Evolutionary conservation across 73 alveolate genomes (phyloP), one percentile per base, ranked within the genome.

Genomic region (Blepharisma stoltei): DNA sequence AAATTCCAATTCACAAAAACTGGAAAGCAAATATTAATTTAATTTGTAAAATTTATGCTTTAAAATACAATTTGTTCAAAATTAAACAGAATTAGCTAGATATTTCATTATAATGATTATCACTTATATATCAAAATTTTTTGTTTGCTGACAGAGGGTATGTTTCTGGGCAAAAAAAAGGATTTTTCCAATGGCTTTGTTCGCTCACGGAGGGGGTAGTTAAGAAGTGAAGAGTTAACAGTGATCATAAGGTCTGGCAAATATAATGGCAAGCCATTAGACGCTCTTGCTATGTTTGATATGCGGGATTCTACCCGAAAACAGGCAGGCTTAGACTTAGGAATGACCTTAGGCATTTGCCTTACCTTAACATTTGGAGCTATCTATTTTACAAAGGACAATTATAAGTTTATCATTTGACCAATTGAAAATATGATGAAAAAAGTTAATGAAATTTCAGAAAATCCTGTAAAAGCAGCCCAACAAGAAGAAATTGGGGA

Each of bases 401-500:
- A 77, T 25, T 54, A 89, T 44, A 60, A n/a, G 41, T 75, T 89
- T 8, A 87, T 84, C 1, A 60, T 84, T 54, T 25, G 49, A 5
- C 91, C 91, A 43, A 79, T 84, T 32, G 84, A 84, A 43, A 66
- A 46, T 11, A 84, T 84, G 91, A 79, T 84, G 43, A 27, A 48
- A 25, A 84, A 79, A 52, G 91, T 84, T 23, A 78, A 54, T 44
- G 78, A 78, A 53, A 84, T 84, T 8, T 14, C 87, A 6, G 78
- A 69, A 37, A 79, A 84, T 78, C 91, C 91, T 9, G 48, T 84
- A 54, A 66, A 37, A 6, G 91, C 91, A 14, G 91, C 91, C 43
- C 69, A 84, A 41, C 87, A 84, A 54, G 86, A 84, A 55, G 91
- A 84, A 70, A 68, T 54, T 9, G 78, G 52, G 46, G 84, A 60